Evolutionary conservation across 352 stramenopile species (phyloP), one percentile per base, ranked within the genome.

Genomic region (Phytophthora parvispora): DNA sequence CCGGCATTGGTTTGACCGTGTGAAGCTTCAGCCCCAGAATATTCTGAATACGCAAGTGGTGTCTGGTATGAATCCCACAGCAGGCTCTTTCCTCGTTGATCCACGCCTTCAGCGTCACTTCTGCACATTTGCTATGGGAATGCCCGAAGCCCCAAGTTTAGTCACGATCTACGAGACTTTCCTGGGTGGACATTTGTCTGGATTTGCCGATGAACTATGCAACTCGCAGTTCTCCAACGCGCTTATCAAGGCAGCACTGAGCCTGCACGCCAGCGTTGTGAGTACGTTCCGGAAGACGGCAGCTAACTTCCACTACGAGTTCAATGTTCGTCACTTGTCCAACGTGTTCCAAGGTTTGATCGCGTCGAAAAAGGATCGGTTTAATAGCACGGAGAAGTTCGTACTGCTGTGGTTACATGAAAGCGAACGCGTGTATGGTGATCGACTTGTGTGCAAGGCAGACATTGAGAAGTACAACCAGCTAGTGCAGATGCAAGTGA

Each of bases 261-360:
- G 88, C 34, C 76, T 99, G 15, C 97, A 99, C 63, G 86, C 85
- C 42, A 92, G 89, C 28, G 92, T 99, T 25, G 86, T 94, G 18
- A 83, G 91, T 40, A 98, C 91, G 13, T 97, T 99, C 76, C 83
- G 92, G n/a, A 99, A 99, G 72, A 99, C 95, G 1, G 96, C 97
- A 4, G 87, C 89, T 6, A 99, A 99, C 67, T 99, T 99, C 68
- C 97, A 99, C 81, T 99, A 99, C 78, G 95, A 99, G 78, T 99
- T 99, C 74, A 99, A 99, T 55, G 97, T 99, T 43, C 92, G 97
- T 6, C 93, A 99, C 70, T 83, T 99, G 28, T 97, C 86, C 34
- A 99, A 98, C 61, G 93, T 99, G 1, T 99, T 99, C 73, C 97
- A 99, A 72, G 97, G 97, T 5, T 77, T 99, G 22, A 96, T 99